Conservation (phyloP, 305 asterid species). For the Fraxinus platypoda region DNA sequence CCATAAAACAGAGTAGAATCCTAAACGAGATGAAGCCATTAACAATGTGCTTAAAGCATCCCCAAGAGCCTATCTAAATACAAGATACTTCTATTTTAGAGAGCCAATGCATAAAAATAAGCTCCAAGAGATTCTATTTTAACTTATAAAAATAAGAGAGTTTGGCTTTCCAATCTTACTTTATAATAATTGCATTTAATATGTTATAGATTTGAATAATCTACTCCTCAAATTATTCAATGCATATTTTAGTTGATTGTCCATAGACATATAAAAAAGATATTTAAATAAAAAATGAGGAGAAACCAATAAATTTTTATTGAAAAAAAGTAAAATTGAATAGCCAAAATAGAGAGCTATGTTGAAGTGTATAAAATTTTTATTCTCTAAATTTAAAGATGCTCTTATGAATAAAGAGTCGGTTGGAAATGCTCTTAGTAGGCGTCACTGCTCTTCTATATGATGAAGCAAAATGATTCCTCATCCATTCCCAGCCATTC, state of each 20-base stretch:
- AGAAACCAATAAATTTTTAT: not conserved
- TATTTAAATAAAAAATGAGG: not conserved
- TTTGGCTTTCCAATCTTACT: not conserved
- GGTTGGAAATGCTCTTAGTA: not conserved
- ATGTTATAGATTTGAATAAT: not conserved
- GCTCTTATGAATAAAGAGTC: not conserved
- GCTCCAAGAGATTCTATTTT: not conserved
- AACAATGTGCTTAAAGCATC: not conserved
- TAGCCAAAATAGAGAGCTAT: not conserved
- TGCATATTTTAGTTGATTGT: too few species aligned
- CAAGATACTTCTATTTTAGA: not conserved
- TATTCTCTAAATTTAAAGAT: not conserved
- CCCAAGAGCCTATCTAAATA: not conserved
- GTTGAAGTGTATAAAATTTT: too few species aligned
- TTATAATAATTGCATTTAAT: not conserved
- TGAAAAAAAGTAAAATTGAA: not conserved
- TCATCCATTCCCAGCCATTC: not conserved
- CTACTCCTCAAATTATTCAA: not conserved
- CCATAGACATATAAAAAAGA: not conserved
- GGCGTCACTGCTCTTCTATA: not conserved
- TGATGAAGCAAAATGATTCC: not conserved
- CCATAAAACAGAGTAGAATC: not conserved
- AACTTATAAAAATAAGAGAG: not conserved
- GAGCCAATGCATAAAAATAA: not conserved
- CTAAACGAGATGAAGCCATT: not conserved